Conservation (phyloP, 2,329 filamentous ascomycete species). For the Calonectria pteridis region DNA sequence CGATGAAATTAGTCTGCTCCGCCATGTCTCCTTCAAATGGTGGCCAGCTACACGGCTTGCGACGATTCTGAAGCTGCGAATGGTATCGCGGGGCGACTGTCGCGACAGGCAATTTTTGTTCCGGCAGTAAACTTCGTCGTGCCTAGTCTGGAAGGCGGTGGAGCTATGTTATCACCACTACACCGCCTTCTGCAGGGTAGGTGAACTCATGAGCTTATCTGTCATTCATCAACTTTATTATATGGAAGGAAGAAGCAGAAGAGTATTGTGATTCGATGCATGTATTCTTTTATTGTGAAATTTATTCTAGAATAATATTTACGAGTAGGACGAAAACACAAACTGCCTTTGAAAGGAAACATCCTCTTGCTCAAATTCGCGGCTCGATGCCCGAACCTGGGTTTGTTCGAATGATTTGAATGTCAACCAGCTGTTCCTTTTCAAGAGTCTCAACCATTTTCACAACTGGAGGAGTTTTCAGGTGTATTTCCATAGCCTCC, state of each 20-base stretch:
- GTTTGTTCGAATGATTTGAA: constrained; percentile 36
- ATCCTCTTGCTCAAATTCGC: background rate
- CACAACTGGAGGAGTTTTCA: constrained; percentile 35
- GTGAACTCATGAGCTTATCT: background rate
- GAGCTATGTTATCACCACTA: background rate
- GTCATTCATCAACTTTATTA: background rate
- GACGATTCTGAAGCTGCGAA: constrained; percentile 27
- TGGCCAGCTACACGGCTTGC: background rate
- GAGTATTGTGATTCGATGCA: background rate
- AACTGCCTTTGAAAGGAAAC: background rate
- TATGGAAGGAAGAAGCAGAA: background rate
- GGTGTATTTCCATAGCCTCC: constrained; percentile 39
- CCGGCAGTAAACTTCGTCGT: constrained; percentile 35
- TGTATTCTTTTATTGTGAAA: background rate
- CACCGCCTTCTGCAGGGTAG: background rate
- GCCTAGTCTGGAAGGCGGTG: constrained; percentile 34
- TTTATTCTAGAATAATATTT: background rate
- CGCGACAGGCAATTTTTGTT: constrained; percentile 41
- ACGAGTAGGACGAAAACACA: background rate
- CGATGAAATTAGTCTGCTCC: constrained; percentile 46
- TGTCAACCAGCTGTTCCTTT: constrained; percentile 33
- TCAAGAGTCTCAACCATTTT: constrained; percentile 36
- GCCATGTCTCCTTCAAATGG: constrained; percentile 43
- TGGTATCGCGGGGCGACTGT: constrained; percentile 36
- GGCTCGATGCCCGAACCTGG: constrained; percentile 28